phyloP scores from a whole-genome alignment of 306 rosid species.

The Boehmeria nivea region DNA sequence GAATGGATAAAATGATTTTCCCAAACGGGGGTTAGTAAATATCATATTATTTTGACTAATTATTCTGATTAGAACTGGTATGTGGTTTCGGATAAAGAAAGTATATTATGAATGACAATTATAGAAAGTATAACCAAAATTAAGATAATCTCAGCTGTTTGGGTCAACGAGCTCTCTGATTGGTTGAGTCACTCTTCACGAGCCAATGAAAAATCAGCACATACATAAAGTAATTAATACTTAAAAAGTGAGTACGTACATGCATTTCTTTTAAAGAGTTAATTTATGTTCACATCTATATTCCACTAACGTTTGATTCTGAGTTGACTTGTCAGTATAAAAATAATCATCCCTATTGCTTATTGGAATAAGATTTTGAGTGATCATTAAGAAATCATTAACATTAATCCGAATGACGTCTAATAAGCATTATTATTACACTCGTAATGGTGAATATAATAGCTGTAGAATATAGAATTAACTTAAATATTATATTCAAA shows the following conservation, averaged over 20 bases:
- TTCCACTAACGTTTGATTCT: conserved; percentile 27
- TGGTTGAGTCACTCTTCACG: conserved; percentile 4
- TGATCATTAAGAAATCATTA: neutral
- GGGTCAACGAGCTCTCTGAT: conserved; percentile 9
- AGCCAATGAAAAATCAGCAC: neutral
- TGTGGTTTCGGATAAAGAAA: neutral
- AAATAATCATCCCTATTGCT: too few species aligned
- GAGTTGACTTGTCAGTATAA: conserved; percentile 39
- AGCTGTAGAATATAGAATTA: neutral
- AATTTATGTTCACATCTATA: neutral
- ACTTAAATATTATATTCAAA: too few species aligned
- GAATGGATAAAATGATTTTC: too few species aligned
- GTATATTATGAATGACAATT: too few species aligned
- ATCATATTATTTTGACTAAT: too few species aligned
- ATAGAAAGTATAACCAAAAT: neutral
- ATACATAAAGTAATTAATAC: neutral
- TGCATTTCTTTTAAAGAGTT: neutral
- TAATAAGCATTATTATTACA: neutral
- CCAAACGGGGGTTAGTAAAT: too few species aligned
- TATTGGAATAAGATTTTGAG: conserved; percentile 42
- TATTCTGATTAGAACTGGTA: too few species aligned
- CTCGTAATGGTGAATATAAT: neutral
- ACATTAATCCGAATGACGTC: neutral
- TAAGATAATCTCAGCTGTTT: neutral
- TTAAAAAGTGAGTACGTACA: too few species aligned